These are phyloP conservation scores for Diaporthe amygdali DNA, from an alignment of 2,329 filamentous ascomycete genomes.

Conservation along the genomic window DNA sequence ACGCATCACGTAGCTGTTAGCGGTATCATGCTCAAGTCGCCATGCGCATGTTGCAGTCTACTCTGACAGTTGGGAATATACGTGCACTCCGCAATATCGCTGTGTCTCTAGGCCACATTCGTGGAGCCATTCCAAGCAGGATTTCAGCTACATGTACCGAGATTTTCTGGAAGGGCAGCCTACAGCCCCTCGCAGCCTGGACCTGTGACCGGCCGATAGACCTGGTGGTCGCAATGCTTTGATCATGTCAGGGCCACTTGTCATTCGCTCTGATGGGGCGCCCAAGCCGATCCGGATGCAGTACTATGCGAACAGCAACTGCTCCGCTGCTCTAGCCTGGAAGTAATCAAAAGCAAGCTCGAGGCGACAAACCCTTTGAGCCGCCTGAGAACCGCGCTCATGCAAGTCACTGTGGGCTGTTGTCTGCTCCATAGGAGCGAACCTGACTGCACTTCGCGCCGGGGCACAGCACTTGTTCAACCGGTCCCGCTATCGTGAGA, in stretches of 20 bases:
- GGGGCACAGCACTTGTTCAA: constrained; percentile 2
- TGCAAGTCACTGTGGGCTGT: constrained; percentile 25
- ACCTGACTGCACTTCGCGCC: constrained; percentile 4
- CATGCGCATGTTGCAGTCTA: not conserved
- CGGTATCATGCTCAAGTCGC: not conserved
- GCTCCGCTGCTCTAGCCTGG: not conserved
- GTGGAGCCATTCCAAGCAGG: not conserved
- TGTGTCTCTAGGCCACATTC: not conserved
- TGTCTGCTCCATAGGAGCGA: constrained; percentile 1
- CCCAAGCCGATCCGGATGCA: not conserved
- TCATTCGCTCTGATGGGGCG: not conserved
- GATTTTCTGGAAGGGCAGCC: not conserved
- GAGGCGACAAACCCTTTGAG: constrained; percentile 19
- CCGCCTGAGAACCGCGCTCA: constrained; percentile 29
- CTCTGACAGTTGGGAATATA: not conserved
- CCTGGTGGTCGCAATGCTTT: not conserved
- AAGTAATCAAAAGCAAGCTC: not conserved
- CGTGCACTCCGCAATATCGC: not conserved
- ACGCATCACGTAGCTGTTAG: constrained; percentile 7
- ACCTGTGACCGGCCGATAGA: not conserved
- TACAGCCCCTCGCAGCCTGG: not conserved
- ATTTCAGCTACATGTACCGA: not conserved
- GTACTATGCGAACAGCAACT: not conserved
- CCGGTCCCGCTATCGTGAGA: constrained; percentile 26
- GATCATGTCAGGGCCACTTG: not conserved